phyloP scores from a whole-genome alignment of 257 asterid species.

The Primulina eburnea region DNA sequence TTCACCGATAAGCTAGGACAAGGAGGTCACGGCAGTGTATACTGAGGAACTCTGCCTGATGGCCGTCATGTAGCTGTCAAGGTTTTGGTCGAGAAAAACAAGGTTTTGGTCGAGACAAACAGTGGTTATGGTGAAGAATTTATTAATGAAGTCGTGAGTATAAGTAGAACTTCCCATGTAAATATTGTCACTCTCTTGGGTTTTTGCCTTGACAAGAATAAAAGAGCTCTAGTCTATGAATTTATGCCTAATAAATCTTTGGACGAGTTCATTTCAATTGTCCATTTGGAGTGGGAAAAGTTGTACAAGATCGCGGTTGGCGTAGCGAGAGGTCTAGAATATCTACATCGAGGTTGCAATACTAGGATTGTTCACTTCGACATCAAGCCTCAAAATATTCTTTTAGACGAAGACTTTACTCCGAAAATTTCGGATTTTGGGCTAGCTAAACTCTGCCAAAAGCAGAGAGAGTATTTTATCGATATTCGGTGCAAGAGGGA shows the following conservation, averaged over 20 bases:
- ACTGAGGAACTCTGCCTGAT: slow-evolving; percentile 32
- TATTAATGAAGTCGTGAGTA: slow-evolving; percentile 40
- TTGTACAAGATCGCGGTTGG: slow-evolving; percentile 42
- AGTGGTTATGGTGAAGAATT: slow-evolving; percentile 36
- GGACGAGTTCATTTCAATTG: slow-evolving; percentile 30
- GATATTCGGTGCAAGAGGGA: slow-evolving; percentile 31
- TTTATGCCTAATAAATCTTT: slow-evolving; percentile 22
- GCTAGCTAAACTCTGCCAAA: slow-evolving; percentile 39
- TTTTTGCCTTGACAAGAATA: slow-evolving; percentile 23
- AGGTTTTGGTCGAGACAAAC: slow-evolving; percentile 28
- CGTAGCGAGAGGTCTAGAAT: slow-evolving; percentile 42
- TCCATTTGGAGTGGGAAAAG: slow-evolving; percentile 25
- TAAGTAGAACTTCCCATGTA: slow-evolving; percentile 41
- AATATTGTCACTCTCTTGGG: slow-evolving; percentile 42
- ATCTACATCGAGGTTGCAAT: slow-evolving; percentile 37
- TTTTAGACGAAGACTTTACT: slow-evolving; percentile 41
- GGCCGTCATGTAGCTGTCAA: slow-evolving; percentile 37
- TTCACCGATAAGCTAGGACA: slow-evolving; percentile 35
- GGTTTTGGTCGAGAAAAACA: slow-evolving; percentile 26
- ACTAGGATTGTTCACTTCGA: slow-evolving; percentile 45
- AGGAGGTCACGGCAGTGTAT: slow-evolving; percentile 44
- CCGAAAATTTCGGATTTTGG: slow-evolving; percentile 57
- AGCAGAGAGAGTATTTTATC: slow-evolving; percentile 35
- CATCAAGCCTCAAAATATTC: slow-evolving; percentile 45
- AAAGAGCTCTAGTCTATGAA: slow-evolving; percentile 34